Conservation (phyloP, 2,329 filamentous ascomycete genomes). For the Calonectria pseudoreteaudii region DNA sequence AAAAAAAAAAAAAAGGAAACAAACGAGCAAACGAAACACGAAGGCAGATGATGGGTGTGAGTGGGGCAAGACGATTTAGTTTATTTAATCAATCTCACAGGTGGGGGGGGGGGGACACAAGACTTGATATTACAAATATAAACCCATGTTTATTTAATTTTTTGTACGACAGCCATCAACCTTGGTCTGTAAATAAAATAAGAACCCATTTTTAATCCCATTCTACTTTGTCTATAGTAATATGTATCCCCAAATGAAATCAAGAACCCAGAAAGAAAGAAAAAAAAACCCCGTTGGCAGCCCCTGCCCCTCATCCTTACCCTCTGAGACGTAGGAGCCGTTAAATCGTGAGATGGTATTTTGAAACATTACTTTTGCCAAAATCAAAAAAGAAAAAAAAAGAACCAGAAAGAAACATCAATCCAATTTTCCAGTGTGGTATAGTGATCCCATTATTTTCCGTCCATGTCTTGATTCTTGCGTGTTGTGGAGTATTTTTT, state of each 20-base stretch:
- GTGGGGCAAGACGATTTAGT: neutral
- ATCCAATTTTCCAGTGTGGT: neutral
- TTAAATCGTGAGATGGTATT: conserved; percentile 1
- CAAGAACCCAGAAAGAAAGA: too few species aligned
- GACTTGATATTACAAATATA: neutral
- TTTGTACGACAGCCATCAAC: neutral
- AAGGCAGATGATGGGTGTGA: neutral
- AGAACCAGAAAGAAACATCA: neutral
- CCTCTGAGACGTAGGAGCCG: neutral
- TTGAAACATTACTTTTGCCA: neutral
- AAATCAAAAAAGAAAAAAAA: neutral
- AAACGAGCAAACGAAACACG: neutral
- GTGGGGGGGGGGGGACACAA: neutral
- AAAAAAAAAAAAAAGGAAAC: neutral
- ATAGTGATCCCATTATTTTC: conserved; percentile 1
- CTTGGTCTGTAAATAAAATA: neutral
- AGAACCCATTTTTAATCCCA: neutral
- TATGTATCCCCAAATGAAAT: neutral
- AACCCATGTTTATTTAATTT: neutral
- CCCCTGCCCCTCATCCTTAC: neutral
- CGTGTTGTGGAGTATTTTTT: neutral
- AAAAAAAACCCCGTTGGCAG: neutral
- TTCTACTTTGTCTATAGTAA: neutral
- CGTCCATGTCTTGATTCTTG: neutral
- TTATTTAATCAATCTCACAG: neutral